phyloP scores from a whole-genome alignment of 768 basidiomycete genomes.

The Hortiboletus flavorubellus region DNA sequence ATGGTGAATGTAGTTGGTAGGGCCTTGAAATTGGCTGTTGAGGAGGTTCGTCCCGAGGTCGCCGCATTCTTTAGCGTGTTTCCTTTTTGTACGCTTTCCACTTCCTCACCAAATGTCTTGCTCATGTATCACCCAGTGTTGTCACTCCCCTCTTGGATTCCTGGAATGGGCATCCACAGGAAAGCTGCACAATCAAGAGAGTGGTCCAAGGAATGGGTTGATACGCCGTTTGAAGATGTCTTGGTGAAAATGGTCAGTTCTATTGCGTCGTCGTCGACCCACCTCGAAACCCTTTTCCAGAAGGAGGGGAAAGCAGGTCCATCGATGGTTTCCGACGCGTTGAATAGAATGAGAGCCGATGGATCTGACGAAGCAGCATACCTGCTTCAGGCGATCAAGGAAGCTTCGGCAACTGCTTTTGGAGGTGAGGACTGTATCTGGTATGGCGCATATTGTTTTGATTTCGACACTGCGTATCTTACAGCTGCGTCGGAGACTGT shows the following conservation, averaged over 20 bases:
- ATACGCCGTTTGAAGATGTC: conserved; percentile 18
- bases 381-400: conserved; percentile 13
- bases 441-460: background rate
- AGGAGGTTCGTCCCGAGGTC: conserved; percentile 23
- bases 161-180: conserved; percentile 29
- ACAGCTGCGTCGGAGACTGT: conserved; percentile 21
- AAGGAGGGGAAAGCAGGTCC: conserved; percentile 10
- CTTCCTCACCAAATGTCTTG: conserved; percentile 1
- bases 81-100: conserved; percentile 3
- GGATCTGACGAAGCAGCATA: background rate
- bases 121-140: conserved; percentile 20
- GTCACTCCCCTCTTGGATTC: conserved; percentile 25
- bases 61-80: conserved; percentile 16
- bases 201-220: conserved; percentile 19
- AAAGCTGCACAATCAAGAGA: conserved; percentile 18
- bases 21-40: conserved; percentile 23
- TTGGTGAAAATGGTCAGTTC: conserved; percentile 13
- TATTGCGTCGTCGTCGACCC: background rate
- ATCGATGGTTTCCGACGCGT: conserved; percentile 17
- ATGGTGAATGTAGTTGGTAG: conserved; percentile 25
- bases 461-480: background rate
- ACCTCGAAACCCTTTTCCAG: conserved; percentile 1
- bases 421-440: conserved; percentile 11
- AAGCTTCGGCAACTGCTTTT: conserved; percentile 20
- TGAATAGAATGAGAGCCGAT: conserved; percentile 4